Base-by-base conservation (phyloP, 169 alveolate genomes). In the Eimeria maxima region DNA sequence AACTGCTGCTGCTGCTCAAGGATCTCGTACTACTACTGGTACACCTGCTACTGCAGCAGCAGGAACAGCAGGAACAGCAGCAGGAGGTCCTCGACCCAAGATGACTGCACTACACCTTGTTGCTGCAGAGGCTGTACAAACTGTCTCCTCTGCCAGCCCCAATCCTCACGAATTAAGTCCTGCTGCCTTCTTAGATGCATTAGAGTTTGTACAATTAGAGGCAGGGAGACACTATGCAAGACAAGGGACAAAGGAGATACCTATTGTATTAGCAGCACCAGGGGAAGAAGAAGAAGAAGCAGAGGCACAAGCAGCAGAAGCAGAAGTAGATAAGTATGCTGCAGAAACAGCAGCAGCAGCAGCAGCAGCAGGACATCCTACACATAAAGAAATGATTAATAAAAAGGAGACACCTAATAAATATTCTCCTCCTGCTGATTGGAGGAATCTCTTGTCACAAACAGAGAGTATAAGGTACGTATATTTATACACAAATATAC, bases 151-250 rank as follows among this genome's bases (percentile, higher is more conserved):
- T 50, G 90, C 73, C 6, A 81, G 73, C 71, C 50, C 45, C 90
- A 81, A 50, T n/a, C 73, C 90, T 7, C 55, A 81, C 71, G 90
- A 81, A 14, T n/a, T 81, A 50, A 81, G 71, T 50, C 90, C 90
- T 24, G 90, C 90, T 14, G 73, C 73, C 14, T 81, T 81, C 45
- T 47, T 81, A 53, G 90, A 81, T n/a, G 42, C 90, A 42, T 42
- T 81, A 38, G 90, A 81, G 90, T 81, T 81, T 81, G 90, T 81
- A 38, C 90, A 81, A 47, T 7, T 81, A 38, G 90, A 81, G 71
- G 90, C 90, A 8, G 90, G 73, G 73, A 22, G 90, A 42, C 90
- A 81, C 90, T 81, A 50, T 44, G 90, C 90, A 20, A 47, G 73
- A 24, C 74, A 81, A 22, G 90, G 90, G 27, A 50, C 73, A 8